Base-by-base conservation (phyloP, 2,329 filamentous ascomycete genomes). In the Fusarium fujikuroi region DNA sequence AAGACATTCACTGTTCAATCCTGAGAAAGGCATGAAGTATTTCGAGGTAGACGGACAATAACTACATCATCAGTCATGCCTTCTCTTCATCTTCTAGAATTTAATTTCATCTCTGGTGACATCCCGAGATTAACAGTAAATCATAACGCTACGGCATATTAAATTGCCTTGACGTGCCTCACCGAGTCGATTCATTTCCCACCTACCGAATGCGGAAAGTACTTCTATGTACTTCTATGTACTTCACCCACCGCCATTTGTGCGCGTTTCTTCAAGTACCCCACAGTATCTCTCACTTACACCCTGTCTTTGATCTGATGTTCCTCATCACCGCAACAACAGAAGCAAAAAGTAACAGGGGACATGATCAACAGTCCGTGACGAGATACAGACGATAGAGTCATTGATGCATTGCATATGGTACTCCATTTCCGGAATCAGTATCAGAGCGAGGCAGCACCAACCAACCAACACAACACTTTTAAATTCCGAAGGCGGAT, bases 281-380 rank as follows among this genome's bases (percentile, higher is more conserved):
- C 21, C 5, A 23, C 30, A 46, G 70, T 73, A 71, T 58, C 59
- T 40, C 34, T 56, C 63, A 73, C 71, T 73, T 69, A 74, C 57
- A 73, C 53, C 67, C 40, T 59, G 70, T 47, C 44, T 37, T 52
- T 63, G 67, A 68, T 70, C 60, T 57, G 60, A 69, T 65, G 50
- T 40, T 47, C 32, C 37, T 68, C 65, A 68, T 69, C 69, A 74
- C 71, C 71, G 63, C 56, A 73, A 64, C 71, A 74, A 73, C 71
- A 74, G 56, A 57, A 57, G 56, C 61, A 66, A 30, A 56, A 28
- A 62, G 32, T 36, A 25, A 36, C 36, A 49, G 43, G 59, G 58
- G 56, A 50, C 50, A 23, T 25, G 44, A 58, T 49, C 66, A 66
- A 54, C 28, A 28, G 36, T 36, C 30, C 18, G 44, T 44, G 15